Evolutionary conservation across 331 rosid genomes (phyloP), one percentile per base, ranked within the genome.

Genomic region (Malus hybrid): DNA sequence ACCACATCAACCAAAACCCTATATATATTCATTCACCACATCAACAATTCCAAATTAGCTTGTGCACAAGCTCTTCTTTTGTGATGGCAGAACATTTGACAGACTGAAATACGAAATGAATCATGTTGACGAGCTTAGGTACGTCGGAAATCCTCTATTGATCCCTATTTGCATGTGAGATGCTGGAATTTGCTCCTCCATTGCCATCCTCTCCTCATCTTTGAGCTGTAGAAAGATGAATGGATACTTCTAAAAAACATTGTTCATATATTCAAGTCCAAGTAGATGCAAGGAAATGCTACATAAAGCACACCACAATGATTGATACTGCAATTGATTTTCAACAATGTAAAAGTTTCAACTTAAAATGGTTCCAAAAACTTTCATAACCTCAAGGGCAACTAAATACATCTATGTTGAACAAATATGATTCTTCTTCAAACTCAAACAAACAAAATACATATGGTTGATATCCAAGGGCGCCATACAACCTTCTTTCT

Each of bases 81-180:
- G 24, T 22, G 24, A 22, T 22, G 24, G 24, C 82, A 12, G 88
- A 83, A 4, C 88, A 89, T 29, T 75, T 86, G 46, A 56, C 81
- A 24, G 89, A 84, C 80, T 84, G 96, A 79, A 82, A 78, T 71
- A 93, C 76, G 77, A 85, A 71, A 69, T 79, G 84, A 77, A 93
- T 87, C 86, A 80, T 89, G 84, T 90, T 81, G 77, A 91, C 91
- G 80, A 93, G 88, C 79, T 87, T 91, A 52, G 97, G 98, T 71
- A 91, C 86, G 39, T 78, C 52, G 63, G 93, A 86, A 27, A 88
- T 87, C 86, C 83, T 81, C 62, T 85, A 81, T 75, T 57, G 80
- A 59, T 95, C 85, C 75, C 83, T 85, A 86, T 86, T 94, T 52
- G 97, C 96, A 78, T 69, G 83, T 46, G 92, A 78, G 78, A 91